phyloP scores from a whole-genome alignment of 768 basidiomycete genomes.

The Russula vinacea region DNA sequence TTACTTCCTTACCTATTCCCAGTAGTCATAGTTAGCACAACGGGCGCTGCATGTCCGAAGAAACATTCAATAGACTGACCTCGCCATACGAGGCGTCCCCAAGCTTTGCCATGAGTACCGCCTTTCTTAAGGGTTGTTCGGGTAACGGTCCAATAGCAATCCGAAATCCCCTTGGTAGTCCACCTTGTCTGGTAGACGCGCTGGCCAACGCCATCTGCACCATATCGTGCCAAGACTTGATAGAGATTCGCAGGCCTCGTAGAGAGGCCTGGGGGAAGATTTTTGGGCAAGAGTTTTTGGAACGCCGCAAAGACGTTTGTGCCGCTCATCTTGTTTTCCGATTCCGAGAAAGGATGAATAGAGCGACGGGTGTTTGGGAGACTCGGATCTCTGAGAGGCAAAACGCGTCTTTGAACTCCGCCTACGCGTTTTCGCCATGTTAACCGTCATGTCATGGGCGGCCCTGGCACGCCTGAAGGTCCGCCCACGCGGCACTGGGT shows the following conservation, averaged over 20 bases:
- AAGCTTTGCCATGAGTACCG: constrained; percentile 76
- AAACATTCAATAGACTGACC: constrained; percentile 46
- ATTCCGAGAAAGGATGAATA: too few relatives aligned
- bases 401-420: constrained; percentile 23
- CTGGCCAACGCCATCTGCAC: constrained; percentile 63
- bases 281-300: constrained; percentile 54
- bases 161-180: constrained; percentile 60
- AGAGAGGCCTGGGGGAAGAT: constrained; percentile 59
- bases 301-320: constrained; percentile 37
- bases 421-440: not conserved
- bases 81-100: constrained; percentile 78
- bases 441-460: constrained; percentile 4
- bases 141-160: constrained; percentile 76
- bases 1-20: constrained; percentile 60
- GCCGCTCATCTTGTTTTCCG: constrained; percentile 24
- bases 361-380: not conserved
- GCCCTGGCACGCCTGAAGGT: constrained; percentile 5
- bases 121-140: constrained; percentile 66
- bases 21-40: not conserved
- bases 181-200: constrained; percentile 72
- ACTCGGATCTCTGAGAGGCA: not conserved
- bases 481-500: not conserved
- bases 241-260: constrained; percentile 62
- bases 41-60: not conserved
- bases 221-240: constrained; percentile 65